Evolutionary conservation across 805 yeast species (phyloP), one percentile per base, ranked within the genome.

Genomic region (Barnettozyma vustinii): DNA sequence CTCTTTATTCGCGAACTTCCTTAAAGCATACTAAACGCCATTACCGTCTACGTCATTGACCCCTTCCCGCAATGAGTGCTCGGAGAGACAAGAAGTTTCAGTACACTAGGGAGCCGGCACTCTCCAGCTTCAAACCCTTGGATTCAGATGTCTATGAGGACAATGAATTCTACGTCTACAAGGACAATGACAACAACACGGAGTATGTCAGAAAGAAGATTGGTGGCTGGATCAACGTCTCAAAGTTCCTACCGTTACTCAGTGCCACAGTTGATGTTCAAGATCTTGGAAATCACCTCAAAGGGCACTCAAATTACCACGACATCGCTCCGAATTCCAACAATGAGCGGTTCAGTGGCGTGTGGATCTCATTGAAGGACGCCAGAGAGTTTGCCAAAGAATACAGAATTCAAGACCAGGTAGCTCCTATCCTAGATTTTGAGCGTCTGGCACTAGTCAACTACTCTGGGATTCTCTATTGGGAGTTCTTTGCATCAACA

Each of bases 221-320:
- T 16, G 62, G 61, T 10, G 47, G 58, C 7, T 59, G 61, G 61
- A 43, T 59, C 19, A 59, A 59, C 47, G 47, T 57, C 5, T 42
- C 58, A 1, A 43, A 49, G 15, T 53, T 56, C 37, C 43, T 42
- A 5, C 46, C 42, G 2, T 25, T 52, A 19, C 32, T 47, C 10
- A 18, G 20, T 5, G 25, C 18, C 15, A 21, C 2, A 37, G 6
- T 13, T 13, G 50, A 37, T 9, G 43, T 21, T 9, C 16, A 27
- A 16, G 10, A 5, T 18, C 40, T 42, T 6, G 46, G 37, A 9
- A 30, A 13, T 25, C 26, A 43, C 16, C 35, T 30, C 18, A 45
- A 42, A 23, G 23, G 30, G 25, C 36, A 20, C 16, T 4, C 21
- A 12, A 16, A 25, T 7, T 33, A 7, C 21, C 27, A 19, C 33